Evolutionary conservation across 2,329 filamentous ascomycete species (phyloP).

Genomic region (Chaetomium globosum): DNA sequence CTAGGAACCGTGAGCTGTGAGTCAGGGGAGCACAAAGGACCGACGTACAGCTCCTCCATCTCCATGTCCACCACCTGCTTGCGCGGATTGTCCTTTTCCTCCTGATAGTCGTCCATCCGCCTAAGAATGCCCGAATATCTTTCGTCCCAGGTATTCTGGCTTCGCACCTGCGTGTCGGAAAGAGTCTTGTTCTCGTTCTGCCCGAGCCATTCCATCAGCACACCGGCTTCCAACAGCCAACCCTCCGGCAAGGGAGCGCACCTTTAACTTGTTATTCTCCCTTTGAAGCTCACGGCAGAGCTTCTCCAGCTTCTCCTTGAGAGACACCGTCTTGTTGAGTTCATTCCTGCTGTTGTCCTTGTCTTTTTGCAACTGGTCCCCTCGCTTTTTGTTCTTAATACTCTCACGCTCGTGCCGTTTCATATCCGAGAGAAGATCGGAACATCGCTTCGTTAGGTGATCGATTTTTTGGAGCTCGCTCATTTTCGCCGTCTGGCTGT

Average conservation of each 20-base stretch:
- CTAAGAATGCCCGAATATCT: conserved; percentile 78
- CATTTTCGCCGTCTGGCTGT: conserved; percentile 87
- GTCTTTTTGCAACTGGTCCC: conserved; percentile 93
- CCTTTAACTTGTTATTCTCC: conserved; percentile 98
- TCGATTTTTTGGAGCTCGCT: conserved; percentile 91
- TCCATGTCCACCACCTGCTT: conserved; percentile 82
- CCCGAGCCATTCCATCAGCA: conserved; percentile 28
- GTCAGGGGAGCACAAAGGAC: conserved; percentile 18
- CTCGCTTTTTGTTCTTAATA: conserved; percentile 92
- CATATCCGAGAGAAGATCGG: conserved; percentile 90
- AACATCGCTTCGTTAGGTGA: conserved; percentile 84
- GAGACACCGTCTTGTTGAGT: conserved; percentile 81
- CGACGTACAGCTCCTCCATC: conserved; percentile 79
- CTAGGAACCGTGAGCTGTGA: conserved; percentile 54
- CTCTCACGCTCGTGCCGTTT: conserved; percentile 93
- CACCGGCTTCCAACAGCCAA: background rate
- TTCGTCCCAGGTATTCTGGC: conserved; percentile 80
- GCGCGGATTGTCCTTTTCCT: conserved; percentile 80
- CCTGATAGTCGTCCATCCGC: conserved; percentile 85
- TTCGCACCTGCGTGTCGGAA: conserved; percentile 81
- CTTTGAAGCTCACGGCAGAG: conserved; percentile 90
- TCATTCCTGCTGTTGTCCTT: conserved; percentile 88
- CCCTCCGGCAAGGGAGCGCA: conserved; percentile 42
- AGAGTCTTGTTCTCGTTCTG: conserved; percentile 92
- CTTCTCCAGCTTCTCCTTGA: conserved; percentile 97